Base-by-base conservation (phyloP, 2,329 filamentous ascomycete genomes). In the Ilyonectria sp. region DNA sequence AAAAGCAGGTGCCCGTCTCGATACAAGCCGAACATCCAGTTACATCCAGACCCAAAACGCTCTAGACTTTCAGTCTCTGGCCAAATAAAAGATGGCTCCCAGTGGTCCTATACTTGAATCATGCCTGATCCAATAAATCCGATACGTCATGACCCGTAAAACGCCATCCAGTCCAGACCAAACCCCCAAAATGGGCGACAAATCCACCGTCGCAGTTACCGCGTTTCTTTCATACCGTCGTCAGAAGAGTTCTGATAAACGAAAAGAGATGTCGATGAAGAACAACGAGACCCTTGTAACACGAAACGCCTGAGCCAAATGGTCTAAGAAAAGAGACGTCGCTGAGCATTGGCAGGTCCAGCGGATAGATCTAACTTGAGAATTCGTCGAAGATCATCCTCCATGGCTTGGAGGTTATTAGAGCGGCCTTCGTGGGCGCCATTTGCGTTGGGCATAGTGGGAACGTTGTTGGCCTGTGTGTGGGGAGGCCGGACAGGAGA, bases 381-480 rank as follows among this genome's bases (percentile, higher is more conserved):
- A 60, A 89, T 84, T 65, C 85, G 83, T 54, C 86, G 83, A 63
- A 89, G 83, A 69, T 83, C 83, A 57, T 88, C 84, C 72, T 89
- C 87, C 82, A 89, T 86, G 11, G 82, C 81, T 50, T 83, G 76
- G 43, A 88, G 75, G 60, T 85, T 81, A n/a, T 69, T 69, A 49
- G 70, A 49, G 43, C 72, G 70, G n/a, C 59, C 69, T 11, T 72
- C 58, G 29, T 66, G 35, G 15, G 33, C 29, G 10, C 35, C 57
- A 13, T 29, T 66, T 7, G 37, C 68, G 10, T 26, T 21, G 17
- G 60, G 52, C 26, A 67, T 71, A 65, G 60, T 59, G 58, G 58
- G 65, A 63, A 60, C 47, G 47, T 31, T 23, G 50, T 68, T 61
- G 33, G 60, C 56, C 54, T 65, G 69, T 31, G 63, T 60, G 35